These are phyloP conservation scores for Casuarina cunninghamiana DNA, from an alignment of 306 rosid genomes.

Conservation along the genomic window DNA sequence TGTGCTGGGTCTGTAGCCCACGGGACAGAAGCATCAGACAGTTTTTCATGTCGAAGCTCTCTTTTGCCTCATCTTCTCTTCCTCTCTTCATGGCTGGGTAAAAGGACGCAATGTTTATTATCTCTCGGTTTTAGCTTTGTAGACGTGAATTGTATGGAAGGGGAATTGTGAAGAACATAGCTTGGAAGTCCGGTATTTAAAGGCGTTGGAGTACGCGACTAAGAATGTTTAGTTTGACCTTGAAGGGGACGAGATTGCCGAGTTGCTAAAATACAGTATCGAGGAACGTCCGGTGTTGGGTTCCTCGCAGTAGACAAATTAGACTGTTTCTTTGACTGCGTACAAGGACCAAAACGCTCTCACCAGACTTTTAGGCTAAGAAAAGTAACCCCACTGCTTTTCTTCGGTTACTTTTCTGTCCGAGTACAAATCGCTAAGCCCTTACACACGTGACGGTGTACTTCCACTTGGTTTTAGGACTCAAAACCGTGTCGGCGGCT, in stretches of 20 bases:
- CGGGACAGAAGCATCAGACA: constrained; percentile 44
- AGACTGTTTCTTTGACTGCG: constrained; percentile 4
- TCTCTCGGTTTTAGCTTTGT: background rate
- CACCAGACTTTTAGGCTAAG: too few relatives aligned
- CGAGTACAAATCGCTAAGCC: too few relatives aligned
- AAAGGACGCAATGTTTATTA: background rate
- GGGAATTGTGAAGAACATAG: background rate
- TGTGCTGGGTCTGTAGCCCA: constrained; percentile 21
- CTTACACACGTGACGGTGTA: too few relatives aligned
- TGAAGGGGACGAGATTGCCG: background rate
- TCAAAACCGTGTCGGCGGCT: too few relatives aligned
- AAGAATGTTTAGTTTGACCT: background rate
- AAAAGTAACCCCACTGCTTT: too few relatives aligned
- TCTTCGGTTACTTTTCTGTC: too few relatives aligned
- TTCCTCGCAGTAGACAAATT: background rate
- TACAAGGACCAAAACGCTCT: background rate
- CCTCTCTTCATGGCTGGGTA: constrained; percentile 47
- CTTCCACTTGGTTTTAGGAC: too few relatives aligned
- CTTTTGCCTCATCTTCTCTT: constrained; percentile 26
- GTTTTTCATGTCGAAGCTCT: constrained; percentile 32
- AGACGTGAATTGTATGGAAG: background rate
- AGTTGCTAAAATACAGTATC: background rate
- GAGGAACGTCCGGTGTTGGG: background rate
- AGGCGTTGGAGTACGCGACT: background rate
- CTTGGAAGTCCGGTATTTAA: background rate